Conservation (phyloP, 345 rosid genomes). For the Salix brachista region DNA sequence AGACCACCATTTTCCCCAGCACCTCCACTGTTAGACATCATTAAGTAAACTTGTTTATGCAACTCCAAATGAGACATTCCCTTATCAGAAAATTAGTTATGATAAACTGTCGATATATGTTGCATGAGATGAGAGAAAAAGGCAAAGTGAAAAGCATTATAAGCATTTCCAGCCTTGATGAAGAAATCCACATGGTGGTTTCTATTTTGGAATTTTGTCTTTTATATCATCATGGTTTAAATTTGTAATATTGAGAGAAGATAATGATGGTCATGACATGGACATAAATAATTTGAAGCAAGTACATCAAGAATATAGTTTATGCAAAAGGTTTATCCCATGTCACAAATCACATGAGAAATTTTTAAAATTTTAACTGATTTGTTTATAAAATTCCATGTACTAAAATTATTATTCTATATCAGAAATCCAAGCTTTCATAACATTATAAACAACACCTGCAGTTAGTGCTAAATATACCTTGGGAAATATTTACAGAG, state of each 20-base stretch:
- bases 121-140: not conserved
- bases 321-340: too few relatives aligned
- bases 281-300: not conserved
- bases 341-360: too few relatives aligned
- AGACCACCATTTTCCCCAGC: slow-evolving; percentile 75
- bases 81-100: not conserved
- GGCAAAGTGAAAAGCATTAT: not conserved
- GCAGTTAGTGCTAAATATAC: too few relatives aligned
- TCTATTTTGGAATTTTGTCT: not conserved
- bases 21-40: slow-evolving; percentile 72
- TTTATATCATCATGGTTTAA: not conserved
- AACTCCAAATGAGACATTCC: not conserved
- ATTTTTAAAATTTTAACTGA: too few relatives aligned
- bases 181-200: not conserved
- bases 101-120: not conserved
- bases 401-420: too few relatives aligned
- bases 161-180: not conserved
- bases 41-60: slow-evolving; percentile 14
- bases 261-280: not conserved
- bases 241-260: not conserved
- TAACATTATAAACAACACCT: too few relatives aligned
- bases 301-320: too few relatives aligned
- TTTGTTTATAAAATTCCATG: too few relatives aligned
- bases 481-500: too few relatives aligned
- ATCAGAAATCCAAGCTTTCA: too few relatives aligned